Evolutionary conservation across 202 grass and related monocot genomes (phyloP), one percentile per base, ranked within the genome.

Genomic region (Panicum virgatum): DNA sequence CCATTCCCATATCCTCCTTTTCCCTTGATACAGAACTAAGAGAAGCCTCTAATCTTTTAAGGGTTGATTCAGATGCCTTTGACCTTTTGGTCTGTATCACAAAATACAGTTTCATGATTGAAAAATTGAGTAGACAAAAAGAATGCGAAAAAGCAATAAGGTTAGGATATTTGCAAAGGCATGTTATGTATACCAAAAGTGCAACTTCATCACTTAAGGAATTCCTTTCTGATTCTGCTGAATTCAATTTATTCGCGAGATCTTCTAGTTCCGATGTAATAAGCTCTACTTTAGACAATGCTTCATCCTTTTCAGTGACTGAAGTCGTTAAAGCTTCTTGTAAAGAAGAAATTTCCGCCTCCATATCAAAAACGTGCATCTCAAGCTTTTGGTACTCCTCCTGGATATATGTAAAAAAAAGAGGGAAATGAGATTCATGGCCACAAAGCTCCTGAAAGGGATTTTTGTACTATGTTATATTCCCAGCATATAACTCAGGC

Each of bases 1-100:
- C 91, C 80, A 90, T 91, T 88, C 56, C 90, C 87, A 96, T 85
- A 64, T 92, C 96, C 88, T 98, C 96, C 52, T 96, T 98, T 88
- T 93, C 91, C 76, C 72, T 88, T 70, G 83, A 89, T 70, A 91
- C 18, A 16, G 80, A 93, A 81, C 73, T 76, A 39, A 88, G 69
- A 84, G 86, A 90, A 89, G 25, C 64, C 82, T 95, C 83, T 53
- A 93, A 59, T 80, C 46, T 73, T 83, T 78, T 80, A 72, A 75
- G 13, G 43, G 46, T 74, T 75, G 77, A 89, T 81, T 98, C 90
- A 52, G 89, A 86, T 69, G 67, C 85, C 59, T 69, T 72, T 50
- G 88, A 79, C 51, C 81, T 95, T 66, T 90, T 23, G 16, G 59
- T 85, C 90, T 98, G 87, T 62, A 87, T 82, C 47, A 46, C 8